Base-by-base conservation (phyloP, 2,329 filamentous ascomycete genomes). In the Nakataea oryzae region DNA sequence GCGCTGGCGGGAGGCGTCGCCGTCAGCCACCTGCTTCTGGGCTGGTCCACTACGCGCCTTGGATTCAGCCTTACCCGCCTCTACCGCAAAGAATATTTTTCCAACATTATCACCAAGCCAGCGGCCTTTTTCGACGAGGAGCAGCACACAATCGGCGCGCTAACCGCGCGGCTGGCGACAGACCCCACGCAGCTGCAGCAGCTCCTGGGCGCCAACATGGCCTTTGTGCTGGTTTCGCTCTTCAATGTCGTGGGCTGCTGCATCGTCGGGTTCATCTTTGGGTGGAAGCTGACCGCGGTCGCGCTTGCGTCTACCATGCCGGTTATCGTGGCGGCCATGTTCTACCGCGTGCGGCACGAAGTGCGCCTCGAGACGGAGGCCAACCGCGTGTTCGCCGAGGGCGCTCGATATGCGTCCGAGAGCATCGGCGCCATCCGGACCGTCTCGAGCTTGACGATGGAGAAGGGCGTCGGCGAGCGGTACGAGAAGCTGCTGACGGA, bases 211-310 rank as follows among this genome's bases (percentile, higher is more conserved):
- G 75, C 79, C 28, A 86, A 87, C 69, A 86, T 87, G 82, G 80
- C 85, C 0, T 78, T 88, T 61, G 81, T 84, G 3, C 79, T 78
- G 63, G 83, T 87, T 28, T 85, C 86, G 11, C 69, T 87, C 17
- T 86, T 90, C 69, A 88, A 83, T 61, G 73, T 92, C 3, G 68
- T 84, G 4, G 88, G 87, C 0, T 85, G 82, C 21, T 72, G 90
- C 17, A 76, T 81, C 30, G 86, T 92, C 59, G 80, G 86, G 0
- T 90, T 90, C 67, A 77, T 81, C 12, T 91, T 88, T 69, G 87
- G 88, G 0, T 93, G 89, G 89, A 92, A 91, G 70, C 77, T 93
- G 13, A 84, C 86, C 0, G 72, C 91, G 0, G 85, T 93, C 0
- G 72, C 76, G 1, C 73, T 74, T 24, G 65, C 68, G 30, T 68